Evolutionary conservation across 1,284 basidiomycete species (phyloP).

Genomic region (Cryptococcus wingfieldii): DNA sequence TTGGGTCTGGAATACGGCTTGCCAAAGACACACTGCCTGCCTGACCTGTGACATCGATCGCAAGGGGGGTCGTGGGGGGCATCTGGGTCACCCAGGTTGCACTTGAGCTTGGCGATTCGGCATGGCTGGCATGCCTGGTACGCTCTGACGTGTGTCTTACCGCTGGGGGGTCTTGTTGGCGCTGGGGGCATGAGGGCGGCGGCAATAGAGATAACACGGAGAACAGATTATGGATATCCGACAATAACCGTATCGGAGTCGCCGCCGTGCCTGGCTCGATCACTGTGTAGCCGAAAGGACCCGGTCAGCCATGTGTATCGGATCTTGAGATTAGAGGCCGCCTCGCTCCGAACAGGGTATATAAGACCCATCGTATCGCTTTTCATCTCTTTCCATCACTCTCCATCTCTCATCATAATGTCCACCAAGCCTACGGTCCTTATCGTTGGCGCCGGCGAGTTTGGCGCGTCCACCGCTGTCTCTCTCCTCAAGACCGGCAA

Average conservation of each 20-base stretch:
- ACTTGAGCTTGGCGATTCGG: slow-evolving; percentile 1
- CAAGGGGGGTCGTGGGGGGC: slow-evolving; percentile 24
- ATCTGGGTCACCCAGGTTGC: slow-evolving; percentile 1
- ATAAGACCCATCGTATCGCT: background rate
- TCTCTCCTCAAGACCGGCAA: slow-evolving; percentile 68
- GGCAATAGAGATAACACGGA: too few species aligned
- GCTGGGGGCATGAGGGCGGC: background rate
- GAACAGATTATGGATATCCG: too few species aligned
- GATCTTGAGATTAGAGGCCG: too few species aligned
- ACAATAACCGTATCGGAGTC: too few species aligned
- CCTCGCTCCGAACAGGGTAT: too few species aligned
- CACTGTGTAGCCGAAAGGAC: too few species aligned
- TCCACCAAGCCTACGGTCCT: slow-evolving; percentile 51
- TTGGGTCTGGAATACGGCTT: slow-evolving; percentile 1
- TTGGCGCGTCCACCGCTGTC: slow-evolving; percentile 77
- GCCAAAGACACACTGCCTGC: slow-evolving; percentile 14
- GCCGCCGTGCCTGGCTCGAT: background rate
- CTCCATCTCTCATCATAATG: background rate
- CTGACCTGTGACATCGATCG: slow-evolving; percentile 16
- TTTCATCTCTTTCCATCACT: background rate
- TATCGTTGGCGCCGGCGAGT: slow-evolving; percentile 79
- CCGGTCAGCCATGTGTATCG: background rate
- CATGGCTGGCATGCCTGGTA: slow-evolving; percentile 3
- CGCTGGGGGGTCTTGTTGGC: background rate
- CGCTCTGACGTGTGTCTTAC: background rate